phyloP scores from a whole-genome alignment of 75 land plant genomes.

The Sequoiadendron giganteum region DNA sequence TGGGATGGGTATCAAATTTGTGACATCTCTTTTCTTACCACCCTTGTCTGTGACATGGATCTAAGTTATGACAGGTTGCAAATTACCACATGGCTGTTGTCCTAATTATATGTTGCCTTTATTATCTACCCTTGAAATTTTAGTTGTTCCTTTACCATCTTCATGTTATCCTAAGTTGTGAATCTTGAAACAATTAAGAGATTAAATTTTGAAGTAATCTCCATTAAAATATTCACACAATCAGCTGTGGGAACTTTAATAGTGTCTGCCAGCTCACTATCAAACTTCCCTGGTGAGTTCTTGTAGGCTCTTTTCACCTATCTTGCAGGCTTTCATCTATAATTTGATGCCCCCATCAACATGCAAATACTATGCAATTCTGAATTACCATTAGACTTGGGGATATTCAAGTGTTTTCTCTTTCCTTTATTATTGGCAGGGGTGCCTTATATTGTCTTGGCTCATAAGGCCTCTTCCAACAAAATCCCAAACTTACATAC shows the following conservation, averaged over 20 bases:
- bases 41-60: not conserved
- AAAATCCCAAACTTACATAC: too few relatives aligned
- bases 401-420: not conserved
- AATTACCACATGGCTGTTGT: not conserved
- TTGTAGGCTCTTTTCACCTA: not conserved
- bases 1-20: not conserved
- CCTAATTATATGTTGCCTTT: not conserved
- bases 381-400: not conserved
- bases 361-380: not conserved
- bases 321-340: not conserved
- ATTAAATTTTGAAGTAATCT: not conserved
- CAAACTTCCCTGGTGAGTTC: not conserved
- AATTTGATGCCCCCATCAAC: not conserved
- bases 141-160: not conserved
- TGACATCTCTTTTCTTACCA: not conserved
- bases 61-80: not conserved
- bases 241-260: not conserved
- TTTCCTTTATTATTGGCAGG: not conserved
- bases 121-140: not conserved
- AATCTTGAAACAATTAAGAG: not conserved
- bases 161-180: not conserved
- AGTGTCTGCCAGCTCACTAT: not conserved
- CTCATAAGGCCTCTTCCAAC: too few relatives aligned
- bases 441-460: not conserved
- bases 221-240: not conserved